Base-by-base conservation (phyloP, 192 early-diverging fungal species). In the Linnemannia schmuckeri region DNA sequence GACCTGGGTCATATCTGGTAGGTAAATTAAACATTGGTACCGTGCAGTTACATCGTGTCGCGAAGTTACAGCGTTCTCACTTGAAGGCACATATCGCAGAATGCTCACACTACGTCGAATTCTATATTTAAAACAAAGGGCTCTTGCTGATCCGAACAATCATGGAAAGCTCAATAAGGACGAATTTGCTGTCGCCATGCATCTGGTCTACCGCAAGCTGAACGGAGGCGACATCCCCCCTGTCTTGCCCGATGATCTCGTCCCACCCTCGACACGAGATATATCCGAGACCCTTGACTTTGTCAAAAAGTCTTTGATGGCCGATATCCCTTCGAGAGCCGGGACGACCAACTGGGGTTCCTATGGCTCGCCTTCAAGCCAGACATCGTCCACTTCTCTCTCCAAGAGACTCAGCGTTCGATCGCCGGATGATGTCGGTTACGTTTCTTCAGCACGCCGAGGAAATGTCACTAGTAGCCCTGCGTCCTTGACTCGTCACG, bases 141-240 rank as follows among this genome's bases (percentile, higher is more conserved):
- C 80, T 71, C 89, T 97, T 9, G 91, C 95, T 38, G 96, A 96
- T 90, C 94, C 93, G 6, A 93, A 96, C 81, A 93, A 94, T 72
- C 89, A 92, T 75, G 98, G 97, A 55, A 97, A 97, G 83, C 93
- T 99, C 72, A 97, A 98, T 80, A 82, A 93, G 24, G 96, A 98
- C 89, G 98, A 98, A 88, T 99, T 99, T 83, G 94, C 97, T 49
- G 96, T 98, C 15, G 97, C 97, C 33, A 99, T 99, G 98, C 97
- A 98, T 88, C 88, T 99, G 24, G 95, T 98, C 52, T 96, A 98
- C 91, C 89, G 95, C 40, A 97, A 96, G 77, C 89, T 98, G 24
- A 95, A 95, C 70, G 97, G 97, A 9, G 89, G 92, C 33, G 95
- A 95, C 76, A 88, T 99, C 22, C 98, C 98, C 20, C 89, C 89